A percentile compares a stretch with the other conserved stretches of the same genome.
Conservation (phyloP, 202 grass and related monocot species). For the Hordeum pubiflorum region DNA sequence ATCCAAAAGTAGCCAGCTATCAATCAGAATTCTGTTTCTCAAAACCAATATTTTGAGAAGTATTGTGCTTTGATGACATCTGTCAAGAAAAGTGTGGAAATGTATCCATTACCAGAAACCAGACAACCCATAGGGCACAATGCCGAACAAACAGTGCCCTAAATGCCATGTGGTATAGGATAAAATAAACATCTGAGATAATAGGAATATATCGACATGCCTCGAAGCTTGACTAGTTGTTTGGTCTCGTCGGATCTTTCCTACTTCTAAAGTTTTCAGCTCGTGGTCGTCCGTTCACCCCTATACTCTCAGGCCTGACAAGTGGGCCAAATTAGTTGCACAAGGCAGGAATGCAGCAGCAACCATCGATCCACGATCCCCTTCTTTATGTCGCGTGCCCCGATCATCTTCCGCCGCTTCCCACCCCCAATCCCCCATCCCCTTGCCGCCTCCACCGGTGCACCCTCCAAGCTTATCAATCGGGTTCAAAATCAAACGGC, state of each 20-base stretch:
- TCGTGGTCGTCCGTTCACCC: no score
- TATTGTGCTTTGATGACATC: background rate
- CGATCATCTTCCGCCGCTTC: no score
- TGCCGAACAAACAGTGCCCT: background rate
- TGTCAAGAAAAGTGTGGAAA: background rate
- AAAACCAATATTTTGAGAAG: background rate
- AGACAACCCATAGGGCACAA: background rate
- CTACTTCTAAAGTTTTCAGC: no score
- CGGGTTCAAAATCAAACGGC: no score
- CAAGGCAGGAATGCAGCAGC: no score
- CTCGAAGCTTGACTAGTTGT: background rate
- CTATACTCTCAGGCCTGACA: no score
- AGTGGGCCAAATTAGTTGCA: no score
- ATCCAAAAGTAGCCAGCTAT: background rate
- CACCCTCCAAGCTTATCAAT: no score
- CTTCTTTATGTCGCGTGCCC: no score
- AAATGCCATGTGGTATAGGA: background rate
- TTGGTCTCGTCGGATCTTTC: background rate
- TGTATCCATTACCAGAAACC: background rate
- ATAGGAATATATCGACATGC: background rate
- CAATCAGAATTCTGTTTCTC: background rate
- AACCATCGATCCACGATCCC: no score
- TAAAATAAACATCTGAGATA: background rate
- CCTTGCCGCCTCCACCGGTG: no score
- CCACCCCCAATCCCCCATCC: no score